Evolutionary conservation across 1,139 yeast species (phyloP).

Genomic region (Debaryomyces sp.): DNA sequence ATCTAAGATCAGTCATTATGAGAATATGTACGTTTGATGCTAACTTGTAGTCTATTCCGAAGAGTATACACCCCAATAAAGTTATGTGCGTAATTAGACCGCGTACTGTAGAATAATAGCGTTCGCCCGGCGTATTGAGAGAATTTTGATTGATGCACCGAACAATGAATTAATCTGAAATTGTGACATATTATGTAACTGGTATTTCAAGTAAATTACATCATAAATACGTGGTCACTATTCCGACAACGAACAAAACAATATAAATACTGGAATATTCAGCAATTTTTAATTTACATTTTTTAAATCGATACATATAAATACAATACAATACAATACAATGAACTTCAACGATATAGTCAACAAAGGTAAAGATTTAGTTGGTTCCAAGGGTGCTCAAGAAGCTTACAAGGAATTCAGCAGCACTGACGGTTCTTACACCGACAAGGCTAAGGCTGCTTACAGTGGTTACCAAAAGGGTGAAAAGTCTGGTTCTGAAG

Average conservation of each 20-base stretch:
- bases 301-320: background rate
- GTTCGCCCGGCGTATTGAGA: background rate
- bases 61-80: background rate
- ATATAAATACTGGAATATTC: background rate
- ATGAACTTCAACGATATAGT: constrained; percentile 34
- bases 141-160: background rate
- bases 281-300: background rate
- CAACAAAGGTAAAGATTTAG: constrained; percentile 42
- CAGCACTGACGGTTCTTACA: constrained; percentile 31
- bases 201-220: background rate
- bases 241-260: background rate
- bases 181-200: background rate
- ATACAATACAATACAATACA: constrained; percentile 3
- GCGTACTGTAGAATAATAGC: background rate
- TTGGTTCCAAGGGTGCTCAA: constrained; percentile 32
- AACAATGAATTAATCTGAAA: background rate
- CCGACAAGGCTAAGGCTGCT: constrained; percentile 39
- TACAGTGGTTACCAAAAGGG: constrained; percentile 24
- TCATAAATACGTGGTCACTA: constrained; percentile 1
- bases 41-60: background rate
- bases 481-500: constrained; percentile 4
- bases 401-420: constrained; percentile 34
- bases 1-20: background rate
- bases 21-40: background rate
- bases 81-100: background rate